A percentile compares a stretch with the other conserved stretches of the same genome.
Conservation (phyloP, 1,139 yeast genomes). For the Saccharomyces pastorianus region DNA sequence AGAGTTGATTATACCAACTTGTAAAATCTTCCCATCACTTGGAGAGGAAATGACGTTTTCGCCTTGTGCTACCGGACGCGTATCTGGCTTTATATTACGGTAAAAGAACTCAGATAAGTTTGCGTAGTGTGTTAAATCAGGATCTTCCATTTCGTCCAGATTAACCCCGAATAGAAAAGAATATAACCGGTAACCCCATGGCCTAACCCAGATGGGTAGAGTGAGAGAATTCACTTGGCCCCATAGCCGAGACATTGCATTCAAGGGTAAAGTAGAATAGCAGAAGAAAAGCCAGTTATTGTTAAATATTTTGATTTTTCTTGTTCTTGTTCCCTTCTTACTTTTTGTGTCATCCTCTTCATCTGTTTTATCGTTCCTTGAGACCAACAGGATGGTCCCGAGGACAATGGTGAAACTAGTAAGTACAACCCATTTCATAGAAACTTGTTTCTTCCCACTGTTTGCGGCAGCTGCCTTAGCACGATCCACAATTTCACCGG, state of each 20-base stretch:
- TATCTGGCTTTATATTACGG: constrained; percentile 70
- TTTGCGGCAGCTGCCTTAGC: constrained; percentile 4
- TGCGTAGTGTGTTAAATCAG: constrained; percentile 61
- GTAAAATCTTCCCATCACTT: constrained; percentile 85
- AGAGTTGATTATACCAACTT: constrained; percentile 63
- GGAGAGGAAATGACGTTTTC: constrained; percentile 70
- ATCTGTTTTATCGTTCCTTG: constrained; percentile 18
- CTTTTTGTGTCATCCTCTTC: constrained; percentile 21
- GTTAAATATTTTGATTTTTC: constrained; percentile 24
- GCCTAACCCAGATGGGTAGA: constrained; percentile 82
- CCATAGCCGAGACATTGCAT: constrained; percentile 89
- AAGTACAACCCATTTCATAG: constrained; percentile 41
- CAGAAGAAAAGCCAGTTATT: constrained; percentile 85
- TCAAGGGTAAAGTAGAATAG: constrained; percentile 83
- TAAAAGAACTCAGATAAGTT: constrained; percentile 90
- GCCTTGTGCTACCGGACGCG: constrained; percentile 61
- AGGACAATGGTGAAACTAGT: constrained; percentile 28
- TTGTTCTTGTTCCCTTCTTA: constrained; percentile 5
- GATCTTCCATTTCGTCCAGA: constrained; percentile 80
- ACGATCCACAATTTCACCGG: constrained; percentile 9
- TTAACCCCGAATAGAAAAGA: constrained; percentile 80
- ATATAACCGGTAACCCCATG: constrained; percentile 73
- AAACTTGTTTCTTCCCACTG: constrained; percentile 6
- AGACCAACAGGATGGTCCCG: constrained; percentile 22
- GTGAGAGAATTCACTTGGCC: constrained; percentile 79